Conservation (phyloP, 2,329 filamentous ascomycete species). For the Colletotrichum plurivorum region DNA sequence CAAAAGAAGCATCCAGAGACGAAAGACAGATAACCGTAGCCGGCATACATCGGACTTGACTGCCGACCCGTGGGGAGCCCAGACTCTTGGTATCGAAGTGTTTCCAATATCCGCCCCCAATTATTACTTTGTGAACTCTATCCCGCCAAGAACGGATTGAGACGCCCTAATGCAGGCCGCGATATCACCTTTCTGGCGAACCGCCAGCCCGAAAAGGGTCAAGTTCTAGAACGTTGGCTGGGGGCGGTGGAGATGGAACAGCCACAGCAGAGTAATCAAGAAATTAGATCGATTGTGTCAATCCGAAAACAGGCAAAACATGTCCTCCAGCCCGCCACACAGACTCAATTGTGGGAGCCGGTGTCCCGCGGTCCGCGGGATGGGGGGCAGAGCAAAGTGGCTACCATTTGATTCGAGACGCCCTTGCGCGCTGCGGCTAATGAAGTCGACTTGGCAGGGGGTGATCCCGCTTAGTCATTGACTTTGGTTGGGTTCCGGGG, state of each 20-base stretch:
- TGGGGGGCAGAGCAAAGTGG: background rate
- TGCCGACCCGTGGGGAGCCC: background rate
- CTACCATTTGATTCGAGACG: constrained; percentile 5
- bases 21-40: background rate
- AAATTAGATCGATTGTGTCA: constrained; percentile 1
- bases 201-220: constrained; percentile 7
- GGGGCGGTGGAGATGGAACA: background rate
- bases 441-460: constrained; percentile 2
- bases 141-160: constrained; percentile 25
- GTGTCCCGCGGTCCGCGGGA: background rate
- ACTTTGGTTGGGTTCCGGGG: background rate
- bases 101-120: constrained; percentile 24
- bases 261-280: background rate
- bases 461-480: constrained; percentile 8
- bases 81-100: background rate
- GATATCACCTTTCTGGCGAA: constrained; percentile 32
- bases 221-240: constrained; percentile 14
- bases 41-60: background rate
- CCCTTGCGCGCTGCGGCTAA: constrained; percentile 2
- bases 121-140: constrained; percentile 20
- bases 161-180: constrained; percentile 28
- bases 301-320: constrained; percentile 15
- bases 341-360: background rate
- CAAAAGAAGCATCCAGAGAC: background rate
- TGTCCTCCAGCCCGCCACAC: constrained; percentile 1